Evolutionary conservation across 148 eudicot genomes (phyloP).

Genomic region (Cornus florida): DNA sequence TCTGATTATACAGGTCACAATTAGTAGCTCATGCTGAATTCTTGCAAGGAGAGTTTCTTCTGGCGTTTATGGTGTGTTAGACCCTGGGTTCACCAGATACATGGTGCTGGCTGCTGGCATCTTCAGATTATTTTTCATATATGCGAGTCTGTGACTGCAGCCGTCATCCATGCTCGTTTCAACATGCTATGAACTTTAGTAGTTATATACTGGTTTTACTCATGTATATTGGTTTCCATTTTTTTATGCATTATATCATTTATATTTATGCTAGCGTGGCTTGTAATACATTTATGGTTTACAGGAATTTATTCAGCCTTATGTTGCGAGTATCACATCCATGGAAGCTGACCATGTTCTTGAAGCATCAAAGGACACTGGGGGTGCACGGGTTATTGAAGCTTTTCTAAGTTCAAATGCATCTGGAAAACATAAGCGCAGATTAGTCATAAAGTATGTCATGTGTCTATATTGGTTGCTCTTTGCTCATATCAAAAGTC

Average conservation of each 20-base stretch:
- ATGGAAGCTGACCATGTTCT: slow-evolving; percentile 67
- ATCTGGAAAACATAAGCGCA: slow-evolving; percentile 71
- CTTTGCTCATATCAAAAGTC: neutral
- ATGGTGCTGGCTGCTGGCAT: neutral
- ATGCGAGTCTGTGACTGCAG: neutral
- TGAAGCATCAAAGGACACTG: slow-evolving; percentile 64
- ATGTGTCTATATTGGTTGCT: neutral
- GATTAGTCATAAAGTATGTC: slow-evolving; percentile 69
- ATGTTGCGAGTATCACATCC: slow-evolving; percentile 73
- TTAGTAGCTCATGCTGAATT: neutral
- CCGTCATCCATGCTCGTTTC: neutral
- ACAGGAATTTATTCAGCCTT: slow-evolving; percentile 81
- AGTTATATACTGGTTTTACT: neutral
- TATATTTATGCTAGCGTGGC: neutral
- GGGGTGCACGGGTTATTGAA: slow-evolving; percentile 90
- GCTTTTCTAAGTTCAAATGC: slow-evolving; percentile 79
- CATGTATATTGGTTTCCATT: slow-evolving; percentile 4
- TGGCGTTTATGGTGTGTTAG: neutral
- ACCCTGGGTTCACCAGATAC: neutral
- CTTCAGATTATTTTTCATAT: neutral
- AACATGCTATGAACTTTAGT: too few species aligned
- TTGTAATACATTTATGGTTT: slow-evolving; percentile 14
- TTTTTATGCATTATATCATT: neutral
- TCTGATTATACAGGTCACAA: too few species aligned
- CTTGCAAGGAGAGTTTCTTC: neutral